phyloP scores from a whole-genome alignment of 208 protist species.

The Leishmania aethiopica region DNA sequence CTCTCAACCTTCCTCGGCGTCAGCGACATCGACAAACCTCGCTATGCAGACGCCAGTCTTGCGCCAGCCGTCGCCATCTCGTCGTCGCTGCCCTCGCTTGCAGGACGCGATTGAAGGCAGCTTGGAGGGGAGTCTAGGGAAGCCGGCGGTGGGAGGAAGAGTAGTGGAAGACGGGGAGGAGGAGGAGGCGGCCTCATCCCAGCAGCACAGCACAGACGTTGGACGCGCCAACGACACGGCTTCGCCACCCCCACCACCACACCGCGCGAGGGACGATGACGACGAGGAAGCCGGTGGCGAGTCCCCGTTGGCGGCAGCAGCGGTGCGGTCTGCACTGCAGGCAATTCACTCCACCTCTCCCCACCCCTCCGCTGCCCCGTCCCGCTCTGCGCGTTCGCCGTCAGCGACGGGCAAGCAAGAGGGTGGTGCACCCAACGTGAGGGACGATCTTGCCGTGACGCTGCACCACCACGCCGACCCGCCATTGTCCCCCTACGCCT shows the following conservation, averaged over 20 bases:
- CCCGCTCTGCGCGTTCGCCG: not conserved
- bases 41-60: not conserved
- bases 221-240: not conserved
- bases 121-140: not conserved
- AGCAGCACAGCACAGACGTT: conserved; percentile 5
- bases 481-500: conserved; percentile 1
- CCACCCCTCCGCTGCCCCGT: not conserved
- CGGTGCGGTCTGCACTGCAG: conserved; percentile 13
- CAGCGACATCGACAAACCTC: conserved; percentile 1
- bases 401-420: not conserved
- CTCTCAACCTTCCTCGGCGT: not conserved
- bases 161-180: conserved; percentile 14
- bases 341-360: conserved; percentile 11
- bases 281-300: conserved; percentile 32
- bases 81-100: not conserved
- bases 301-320: conserved; percentile 18
- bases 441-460: not conserved
- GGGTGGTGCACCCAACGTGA: not conserved
- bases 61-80: not conserved
- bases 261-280: conserved; percentile 12
- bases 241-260: not conserved
- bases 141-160: not conserved
- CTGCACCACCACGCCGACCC: conserved; percentile 1
- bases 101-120: not conserved
- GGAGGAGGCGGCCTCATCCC: conserved; percentile 24